phyloP scores from a whole-genome alignment of 1,284 basidiomycete genomes.

The Cryptococcus floricola region DNA sequence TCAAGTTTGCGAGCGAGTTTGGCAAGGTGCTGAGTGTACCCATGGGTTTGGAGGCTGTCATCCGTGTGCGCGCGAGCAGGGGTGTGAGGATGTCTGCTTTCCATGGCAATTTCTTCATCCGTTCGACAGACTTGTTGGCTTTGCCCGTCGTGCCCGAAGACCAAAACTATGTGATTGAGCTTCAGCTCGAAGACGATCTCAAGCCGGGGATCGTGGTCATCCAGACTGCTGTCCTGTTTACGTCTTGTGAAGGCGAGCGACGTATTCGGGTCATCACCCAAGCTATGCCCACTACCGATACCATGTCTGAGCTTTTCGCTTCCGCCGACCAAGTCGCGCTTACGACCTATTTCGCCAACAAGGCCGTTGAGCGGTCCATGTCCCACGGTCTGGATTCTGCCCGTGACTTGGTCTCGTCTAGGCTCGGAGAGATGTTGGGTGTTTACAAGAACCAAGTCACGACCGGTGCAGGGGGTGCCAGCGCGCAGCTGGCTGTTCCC shows the following conservation, averaged over 20 bases:
- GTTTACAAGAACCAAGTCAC: conserved; percentile 98
- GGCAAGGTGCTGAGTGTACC: conserved; percentile 88
- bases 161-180: conserved; percentile 94
- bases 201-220: conserved; percentile 89
- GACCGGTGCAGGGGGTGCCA: conserved; percentile 75
- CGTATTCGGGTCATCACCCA: conserved; percentile 93
- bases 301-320: conserved; percentile 88
- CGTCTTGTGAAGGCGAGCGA: conserved; percentile 91
- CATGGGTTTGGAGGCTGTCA: conserved; percentile 94
- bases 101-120: conserved; percentile 99
- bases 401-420: conserved; percentile 84
- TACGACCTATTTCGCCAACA: conserved; percentile 85
- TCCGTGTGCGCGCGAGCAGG: conserved; percentile 91
- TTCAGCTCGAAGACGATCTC: conserved; percentile 95
- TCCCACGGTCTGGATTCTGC: conserved; percentile 84
- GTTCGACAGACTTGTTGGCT: conserved; percentile 93
- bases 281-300: conserved; percentile 88
- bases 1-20: conserved; percentile 98
- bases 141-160: conserved; percentile 96
- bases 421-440: conserved; percentile 81
- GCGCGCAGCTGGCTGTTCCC: conserved; percentile 85
- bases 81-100: conserved; percentile 95
- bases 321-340: conserved; percentile 93
- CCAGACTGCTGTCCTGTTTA: conserved; percentile 94
- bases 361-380: conserved; percentile 90